Evolutionary conservation across 2,329 filamentous ascomycete species (phyloP).

Genomic region (Talaromyces sp.): DNA sequence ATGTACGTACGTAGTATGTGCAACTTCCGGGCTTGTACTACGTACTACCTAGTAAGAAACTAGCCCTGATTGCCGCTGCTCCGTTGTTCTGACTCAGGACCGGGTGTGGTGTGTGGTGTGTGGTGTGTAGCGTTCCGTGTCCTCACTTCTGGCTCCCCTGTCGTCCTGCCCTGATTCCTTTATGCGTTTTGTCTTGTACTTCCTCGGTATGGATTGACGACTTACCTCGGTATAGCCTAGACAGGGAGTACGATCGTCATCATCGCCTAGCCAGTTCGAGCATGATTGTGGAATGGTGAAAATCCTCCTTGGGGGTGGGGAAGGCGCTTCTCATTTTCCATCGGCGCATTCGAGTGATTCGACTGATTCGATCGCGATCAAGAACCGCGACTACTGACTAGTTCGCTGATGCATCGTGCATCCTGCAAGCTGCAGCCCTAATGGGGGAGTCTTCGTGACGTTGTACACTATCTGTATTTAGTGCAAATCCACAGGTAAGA

Average conservation of each 20-base stretch:
- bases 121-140: not conserved
- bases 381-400: not conserved
- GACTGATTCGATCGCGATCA: not conserved
- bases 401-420: not conserved
- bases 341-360: not conserved
- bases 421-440: slow-evolving; percentile 16
- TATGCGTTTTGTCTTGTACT: not conserved
- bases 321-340: not conserved
- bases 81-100: not conserved
- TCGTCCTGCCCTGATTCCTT: not conserved
- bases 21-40: not conserved
- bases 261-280: not conserved
- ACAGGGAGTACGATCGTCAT: not conserved
- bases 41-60: not conserved
- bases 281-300: not conserved
- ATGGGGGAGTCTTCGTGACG: not conserved
- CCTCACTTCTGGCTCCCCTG: not conserved
- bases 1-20: too few relatives aligned
- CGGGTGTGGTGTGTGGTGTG: not conserved
- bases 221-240: not conserved
- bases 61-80: not conserved
- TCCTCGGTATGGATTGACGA: not conserved
- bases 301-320: not conserved
- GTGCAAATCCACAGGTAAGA: not conserved
- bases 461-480: not conserved